Percentiles rank a stretch among this genome's conserved stretches.
These are phyloP conservation scores for Brettanomyces nanus DNA, from an alignment of 805 yeast genomes.

Conservation along the genomic window DNA sequence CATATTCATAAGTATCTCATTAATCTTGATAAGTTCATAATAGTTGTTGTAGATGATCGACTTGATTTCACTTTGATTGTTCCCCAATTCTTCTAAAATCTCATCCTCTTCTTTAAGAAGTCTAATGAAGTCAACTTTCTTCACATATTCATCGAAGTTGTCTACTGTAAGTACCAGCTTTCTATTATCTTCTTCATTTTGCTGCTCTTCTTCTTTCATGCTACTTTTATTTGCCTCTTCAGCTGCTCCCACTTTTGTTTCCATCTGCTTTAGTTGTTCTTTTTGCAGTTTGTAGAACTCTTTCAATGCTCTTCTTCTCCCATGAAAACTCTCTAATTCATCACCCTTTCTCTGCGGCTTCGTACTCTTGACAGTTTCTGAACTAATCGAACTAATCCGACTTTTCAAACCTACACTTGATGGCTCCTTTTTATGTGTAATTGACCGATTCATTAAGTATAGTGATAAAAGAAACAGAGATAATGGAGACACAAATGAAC, in stretches of 20 bases:
- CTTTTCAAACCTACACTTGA: background rate
- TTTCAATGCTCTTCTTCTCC: conserved; percentile 33
- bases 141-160: conserved; percentile 27
- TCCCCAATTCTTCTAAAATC: conserved; percentile 37
- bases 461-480: too few relatives aligned
- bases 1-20: conserved; percentile 40
- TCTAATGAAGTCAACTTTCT: conserved; percentile 22
- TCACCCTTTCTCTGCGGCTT: background rate
- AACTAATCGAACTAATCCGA: conserved; percentile 4
- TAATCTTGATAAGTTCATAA: conserved; percentile 62
- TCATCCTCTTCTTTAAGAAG: conserved; percentile 30
- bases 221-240: background rate
- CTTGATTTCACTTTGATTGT: conserved; percentile 54
- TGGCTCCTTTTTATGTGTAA: conserved; percentile 5
- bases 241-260: background rate
- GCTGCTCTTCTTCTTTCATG: background rate
- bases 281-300: conserved; percentile 34
- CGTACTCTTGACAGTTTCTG: background rate
- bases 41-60: conserved; percentile 70
- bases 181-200: background rate
- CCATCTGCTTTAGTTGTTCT: conserved; percentile 13
- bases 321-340: background rate
- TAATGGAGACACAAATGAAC: too few relatives aligned
- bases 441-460: too few relatives aligned
- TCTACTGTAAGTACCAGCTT: conserved; percentile 9